Evolutionary conservation across 768 basidiomycete genomes (phyloP).

Genomic region (Antrodiella citrinella): DNA sequence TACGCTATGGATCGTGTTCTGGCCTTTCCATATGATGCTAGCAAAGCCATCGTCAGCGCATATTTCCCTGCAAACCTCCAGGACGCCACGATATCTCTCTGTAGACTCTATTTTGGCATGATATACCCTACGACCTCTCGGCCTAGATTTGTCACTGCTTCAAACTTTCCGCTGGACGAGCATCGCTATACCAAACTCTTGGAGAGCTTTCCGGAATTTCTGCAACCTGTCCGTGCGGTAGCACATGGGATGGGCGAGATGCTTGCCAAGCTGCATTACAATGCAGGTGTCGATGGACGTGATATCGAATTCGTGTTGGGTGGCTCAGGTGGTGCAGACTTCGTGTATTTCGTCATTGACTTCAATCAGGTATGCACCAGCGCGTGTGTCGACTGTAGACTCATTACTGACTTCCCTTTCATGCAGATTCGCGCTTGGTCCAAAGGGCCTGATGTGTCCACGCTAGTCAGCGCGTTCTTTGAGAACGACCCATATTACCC

Average conservation of each 20-base stretch:
- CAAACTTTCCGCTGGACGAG: constrained; percentile 23
- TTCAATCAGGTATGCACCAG: constrained; percentile 23
- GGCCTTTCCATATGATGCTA: constrained; percentile 10
- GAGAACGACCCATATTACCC: constrained; percentile 27
- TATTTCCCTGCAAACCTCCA: neutral
- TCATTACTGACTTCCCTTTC: neutral
- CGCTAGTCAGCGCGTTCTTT: constrained; percentile 21
- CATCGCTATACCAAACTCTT: constrained; percentile 14
- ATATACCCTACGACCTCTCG: constrained; percentile 6
- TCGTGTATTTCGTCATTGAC: constrained; percentile 18
- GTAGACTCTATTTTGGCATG: constrained; percentile 25
- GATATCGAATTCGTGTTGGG: constrained; percentile 26
- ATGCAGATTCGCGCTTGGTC: constrained; percentile 19
- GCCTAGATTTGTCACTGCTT: constrained; percentile 19
- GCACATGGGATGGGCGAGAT: constrained; percentile 25
- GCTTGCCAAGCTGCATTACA: constrained; percentile 22
- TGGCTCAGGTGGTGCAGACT: constrained; percentile 15
- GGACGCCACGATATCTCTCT: constrained; percentile 11
- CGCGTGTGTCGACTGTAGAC: neutral
- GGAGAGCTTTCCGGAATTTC: constrained; percentile 1
- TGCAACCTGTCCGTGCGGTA: constrained; percentile 10
- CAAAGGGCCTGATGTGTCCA: constrained; percentile 11
- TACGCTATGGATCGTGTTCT: constrained; percentile 24
- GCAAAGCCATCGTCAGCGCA: neutral
- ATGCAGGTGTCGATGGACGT: constrained; percentile 21